These are phyloP conservation scores for Herpetomonas samuelpessoai DNA, from an alignment of 208 protist genomes.

Conservation along the genomic window DNA sequence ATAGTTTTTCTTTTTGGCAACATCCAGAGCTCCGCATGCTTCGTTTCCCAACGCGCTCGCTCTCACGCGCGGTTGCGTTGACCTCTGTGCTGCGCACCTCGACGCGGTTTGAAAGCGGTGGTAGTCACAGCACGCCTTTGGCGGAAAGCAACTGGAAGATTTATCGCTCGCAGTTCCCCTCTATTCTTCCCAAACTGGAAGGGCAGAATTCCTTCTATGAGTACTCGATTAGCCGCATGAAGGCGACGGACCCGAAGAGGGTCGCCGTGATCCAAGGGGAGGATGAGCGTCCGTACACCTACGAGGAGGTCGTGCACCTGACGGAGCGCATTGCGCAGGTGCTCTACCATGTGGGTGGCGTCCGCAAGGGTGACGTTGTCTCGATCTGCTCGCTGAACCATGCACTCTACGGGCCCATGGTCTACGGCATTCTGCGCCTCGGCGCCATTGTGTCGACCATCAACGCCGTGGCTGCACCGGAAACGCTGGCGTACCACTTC, in stretches of 20 bases:
- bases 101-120: too few relatives aligned
- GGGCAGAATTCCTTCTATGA: constrained; percentile 21
- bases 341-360: constrained; percentile 25
- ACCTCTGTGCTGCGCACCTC: too few relatives aligned
- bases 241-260: constrained; percentile 10
- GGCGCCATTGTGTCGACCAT: constrained; percentile 30
- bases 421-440: constrained; percentile 27
- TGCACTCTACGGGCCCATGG: constrained; percentile 20
- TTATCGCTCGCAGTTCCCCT: constrained; percentile 17
- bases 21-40: not conserved
- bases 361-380: constrained; percentile 37
- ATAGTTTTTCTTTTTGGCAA: not conserved
- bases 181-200: constrained; percentile 12
- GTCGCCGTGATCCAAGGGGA: constrained; percentile 14
- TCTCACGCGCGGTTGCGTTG: too few relatives aligned
- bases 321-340: constrained; percentile 19
- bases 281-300: constrained; percentile 5
- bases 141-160: not conserved
- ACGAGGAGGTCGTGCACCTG: not conserved
- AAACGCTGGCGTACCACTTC: constrained; percentile 20
- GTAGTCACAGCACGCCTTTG: too few relatives aligned
- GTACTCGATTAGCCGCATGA: constrained; percentile 13
- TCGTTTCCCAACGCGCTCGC: too few relatives aligned
- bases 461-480: constrained; percentile 19
- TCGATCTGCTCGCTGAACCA: constrained; percentile 23